A percentile compares a stretch with the other conserved stretches of the same genome.
phyloP scores from a whole-genome alignment of 2,329 filamentous ascomycete species.

The Pseudocercospora musae region DNA sequence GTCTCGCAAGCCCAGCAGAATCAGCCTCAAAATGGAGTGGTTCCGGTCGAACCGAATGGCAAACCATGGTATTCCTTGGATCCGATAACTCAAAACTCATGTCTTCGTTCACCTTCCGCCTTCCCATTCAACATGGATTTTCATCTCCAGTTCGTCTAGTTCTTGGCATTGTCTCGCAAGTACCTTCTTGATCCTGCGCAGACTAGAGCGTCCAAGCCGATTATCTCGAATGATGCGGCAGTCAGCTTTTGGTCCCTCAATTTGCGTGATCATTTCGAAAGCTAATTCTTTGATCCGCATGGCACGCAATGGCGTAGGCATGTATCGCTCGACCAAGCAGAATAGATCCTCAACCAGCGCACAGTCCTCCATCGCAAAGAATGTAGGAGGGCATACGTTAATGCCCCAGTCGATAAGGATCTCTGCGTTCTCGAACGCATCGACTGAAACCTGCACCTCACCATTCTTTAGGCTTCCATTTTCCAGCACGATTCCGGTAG shows the following conservation, averaged over 20 bases:
- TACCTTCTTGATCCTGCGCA: constrained; percentile 8
- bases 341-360: constrained; percentile 4
- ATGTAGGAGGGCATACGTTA: neutral
- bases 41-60: neutral
- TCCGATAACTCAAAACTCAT: neutral
- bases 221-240: constrained; percentile 5
- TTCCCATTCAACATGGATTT: constrained; percentile 7
- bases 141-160: constrained; percentile 5
- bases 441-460: neutral
- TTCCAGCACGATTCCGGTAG: too few species aligned
- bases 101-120: neutral
- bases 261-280: neutral
- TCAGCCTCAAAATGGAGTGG: neutral
- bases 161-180: constrained; percentile 1
- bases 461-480: neutral
- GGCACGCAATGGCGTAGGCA: neutral
- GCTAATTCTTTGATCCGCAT: neutral
- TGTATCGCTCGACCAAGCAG: neutral
- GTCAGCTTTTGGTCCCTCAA: neutral
- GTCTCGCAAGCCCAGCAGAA: neutral
- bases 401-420: neutral
- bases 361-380: neutral
- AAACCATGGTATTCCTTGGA: neutral
- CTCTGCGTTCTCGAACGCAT: neutral
- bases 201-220: neutral